These are phyloP conservation scores for Yamadazyma kitorensis DNA, from an alignment of 805 yeast species.

Conservation along the genomic window DNA sequence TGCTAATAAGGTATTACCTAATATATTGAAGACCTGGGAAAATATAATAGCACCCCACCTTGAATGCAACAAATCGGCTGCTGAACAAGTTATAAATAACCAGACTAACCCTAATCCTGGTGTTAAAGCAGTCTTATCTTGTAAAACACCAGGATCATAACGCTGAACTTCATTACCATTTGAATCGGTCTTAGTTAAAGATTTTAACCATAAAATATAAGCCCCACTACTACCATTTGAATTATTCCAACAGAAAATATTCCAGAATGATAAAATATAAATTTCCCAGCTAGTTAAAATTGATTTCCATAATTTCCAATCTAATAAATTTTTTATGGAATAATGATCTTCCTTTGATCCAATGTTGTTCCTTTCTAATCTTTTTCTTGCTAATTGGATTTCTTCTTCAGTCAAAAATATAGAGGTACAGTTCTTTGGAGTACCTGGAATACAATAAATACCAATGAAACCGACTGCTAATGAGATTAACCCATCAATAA, in stretches of 20 bases:
- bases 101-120: constrained; percentile 44
- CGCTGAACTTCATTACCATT: constrained; percentile 19
- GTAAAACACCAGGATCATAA: constrained; percentile 31
- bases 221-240: constrained; percentile 47
- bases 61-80: constrained; percentile 41
- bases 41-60: constrained; percentile 54
- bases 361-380: constrained; percentile 23
- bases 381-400: constrained; percentile 29
- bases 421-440: constrained; percentile 48
- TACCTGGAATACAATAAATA: constrained; percentile 59
- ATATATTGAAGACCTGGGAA: constrained; percentile 52
- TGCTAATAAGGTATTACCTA: constrained; percentile 54
- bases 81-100: constrained; percentile 34
- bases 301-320: constrained; percentile 47
- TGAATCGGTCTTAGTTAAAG: constrained; percentile 23
- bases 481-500: constrained; percentile 61
- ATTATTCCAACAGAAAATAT: constrained; percentile 62
- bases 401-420: constrained; percentile 35
- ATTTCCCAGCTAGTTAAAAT: constrained; percentile 59
- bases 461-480: constrained; percentile 57
- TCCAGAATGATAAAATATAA: constrained; percentile 53
- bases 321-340: constrained; percentile 34
- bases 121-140: constrained; percentile 44
- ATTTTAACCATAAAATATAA: constrained; percentile 54
- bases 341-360: constrained; percentile 19